Evolutionary conservation across 805 yeast genomes (phyloP).

Genomic region (Torulaspora delbrueckii): DNA sequence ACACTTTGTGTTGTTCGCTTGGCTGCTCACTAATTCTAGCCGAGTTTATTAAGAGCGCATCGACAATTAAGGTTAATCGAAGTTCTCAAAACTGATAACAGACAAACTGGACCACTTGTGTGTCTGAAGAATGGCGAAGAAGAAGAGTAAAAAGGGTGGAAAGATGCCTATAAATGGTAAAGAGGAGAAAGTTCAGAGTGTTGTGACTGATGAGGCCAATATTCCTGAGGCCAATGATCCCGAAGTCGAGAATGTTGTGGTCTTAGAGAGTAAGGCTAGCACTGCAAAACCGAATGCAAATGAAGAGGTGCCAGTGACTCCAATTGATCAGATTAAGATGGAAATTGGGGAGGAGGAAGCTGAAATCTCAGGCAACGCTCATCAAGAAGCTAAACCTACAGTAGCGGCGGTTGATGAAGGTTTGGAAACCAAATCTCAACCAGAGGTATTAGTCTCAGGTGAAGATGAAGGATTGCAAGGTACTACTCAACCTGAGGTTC

Average conservation of each 20-base stretch:
- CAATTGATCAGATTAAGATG: neutral
- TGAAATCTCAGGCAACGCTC: neutral
- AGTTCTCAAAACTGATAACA: neutral
- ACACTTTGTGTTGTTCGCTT: neutral
- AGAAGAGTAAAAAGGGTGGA: constrained; percentile 1
- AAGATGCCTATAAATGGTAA: neutral
- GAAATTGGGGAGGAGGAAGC: neutral
- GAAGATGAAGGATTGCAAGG: neutral
- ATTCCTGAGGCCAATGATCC: neutral
- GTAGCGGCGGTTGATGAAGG: neutral
- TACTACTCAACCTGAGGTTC: too few relatives aligned
- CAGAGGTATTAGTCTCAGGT: neutral
- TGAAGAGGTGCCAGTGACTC: neutral
- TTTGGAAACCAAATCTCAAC: neutral
- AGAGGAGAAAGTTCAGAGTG: neutral
- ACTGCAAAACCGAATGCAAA: neutral
- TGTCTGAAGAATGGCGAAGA: neutral
- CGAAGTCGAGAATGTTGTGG: neutral
- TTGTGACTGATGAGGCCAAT: neutral
- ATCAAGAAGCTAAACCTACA: neutral
- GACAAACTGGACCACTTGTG: neutral
- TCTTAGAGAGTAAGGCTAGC: neutral
- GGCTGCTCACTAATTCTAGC: neutral
- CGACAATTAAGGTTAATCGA: neutral
- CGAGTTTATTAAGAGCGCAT: neutral